Evolutionary conservation across 495 filamentous ascomycete species (phyloP), one percentile per base, ranked within the genome.

Genomic region (Xeromyces bisporus): DNA sequence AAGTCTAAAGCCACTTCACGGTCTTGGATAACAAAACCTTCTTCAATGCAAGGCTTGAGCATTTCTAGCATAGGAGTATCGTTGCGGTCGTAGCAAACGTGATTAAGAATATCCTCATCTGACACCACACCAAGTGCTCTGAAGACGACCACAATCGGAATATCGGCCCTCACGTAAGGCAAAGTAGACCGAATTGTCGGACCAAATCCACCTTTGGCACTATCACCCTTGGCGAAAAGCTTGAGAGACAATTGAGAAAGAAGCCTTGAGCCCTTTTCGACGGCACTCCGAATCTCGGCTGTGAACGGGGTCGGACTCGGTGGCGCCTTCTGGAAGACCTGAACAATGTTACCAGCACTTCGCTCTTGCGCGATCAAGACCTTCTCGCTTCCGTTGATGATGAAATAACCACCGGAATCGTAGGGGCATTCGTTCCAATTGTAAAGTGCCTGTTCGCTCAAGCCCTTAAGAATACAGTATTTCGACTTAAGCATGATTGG

Each of bases 371-470:
- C 91, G 37, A 99, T 96, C 37, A 99, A 53, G 13, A 99, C 89
- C 67, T 99, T 99, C 51, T 99, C 89, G 50, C 81, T 89, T n/a
- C 89, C 89, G 56, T 96, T 99, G 59, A 99, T 96, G 37, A 99
- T 77, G 52, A 99, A 99, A 42, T 99, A 99, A 34, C 89, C 89
- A 29, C 89, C 89, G 40, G 89, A 87, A 46, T 99, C 89, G 51
- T 92, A 96, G 0, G 91, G 89, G 34, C 89, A 99, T 55, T 99
- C 89, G 46, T 87, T 87, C 54, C 81, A 74, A 7, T 73, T 62
- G 45, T 87, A 93, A 1, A 96, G 65, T 11, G 76, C 71, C 31
- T 81, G 71, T 36, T 94, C 86, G 30, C 66, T 67, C 42, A 86
- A 65, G 35, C 78, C 73, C 43, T 77, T 77, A 38, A 99, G 56